These are phyloP conservation scores for Trichoderma arundinaceum DNA, from an alignment of 2,329 filamentous ascomycete species.

Conservation along the genomic window DNA sequence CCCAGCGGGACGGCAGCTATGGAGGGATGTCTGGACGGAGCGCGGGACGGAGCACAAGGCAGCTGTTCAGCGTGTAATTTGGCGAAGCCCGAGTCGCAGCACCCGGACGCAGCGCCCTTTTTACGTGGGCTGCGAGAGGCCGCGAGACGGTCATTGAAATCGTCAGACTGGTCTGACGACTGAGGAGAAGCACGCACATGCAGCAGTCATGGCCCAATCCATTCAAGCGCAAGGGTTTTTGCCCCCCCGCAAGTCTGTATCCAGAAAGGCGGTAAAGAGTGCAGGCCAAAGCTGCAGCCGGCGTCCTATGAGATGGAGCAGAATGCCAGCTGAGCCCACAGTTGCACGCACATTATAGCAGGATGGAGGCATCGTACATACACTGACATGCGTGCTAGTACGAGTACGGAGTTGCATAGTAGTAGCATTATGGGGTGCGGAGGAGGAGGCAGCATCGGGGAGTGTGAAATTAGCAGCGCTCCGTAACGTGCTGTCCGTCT, in stretches of 20 bases:
- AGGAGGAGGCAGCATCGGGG: too few relatives aligned
- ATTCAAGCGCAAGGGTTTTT: slow-evolving; percentile 20
- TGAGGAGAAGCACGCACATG: slow-evolving; percentile 25
- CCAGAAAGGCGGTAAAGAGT: slow-evolving; percentile 30
- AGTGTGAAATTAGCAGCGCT: neutral
- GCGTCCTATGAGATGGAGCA: slow-evolving; percentile 4
- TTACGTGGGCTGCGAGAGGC: slow-evolving; percentile 3
- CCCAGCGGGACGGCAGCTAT: slow-evolving; percentile 15
- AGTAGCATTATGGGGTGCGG: too few relatives aligned
- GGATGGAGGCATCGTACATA: neutral
- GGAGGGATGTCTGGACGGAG: neutral
- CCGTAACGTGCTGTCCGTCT: neutral
- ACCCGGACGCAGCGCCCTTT: neutral
- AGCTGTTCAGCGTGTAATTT: neutral
- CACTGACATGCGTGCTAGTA: neutral
- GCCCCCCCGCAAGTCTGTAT: slow-evolving; percentile 24
- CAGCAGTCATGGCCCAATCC: slow-evolving; percentile 24
- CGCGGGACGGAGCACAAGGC: neutral
- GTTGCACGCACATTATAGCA: slow-evolving; percentile 4
- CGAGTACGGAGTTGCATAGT: neutral
- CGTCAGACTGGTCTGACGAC: slow-evolving; percentile 15
- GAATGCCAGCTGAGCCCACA: slow-evolving; percentile 9
- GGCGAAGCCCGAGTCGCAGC: neutral
- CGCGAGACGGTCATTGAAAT: slow-evolving; percentile 14
- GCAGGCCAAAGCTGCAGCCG: neutral